phyloP scores from a whole-genome alignment of 345 rosid genomes.

The Psidium guajava region DNA sequence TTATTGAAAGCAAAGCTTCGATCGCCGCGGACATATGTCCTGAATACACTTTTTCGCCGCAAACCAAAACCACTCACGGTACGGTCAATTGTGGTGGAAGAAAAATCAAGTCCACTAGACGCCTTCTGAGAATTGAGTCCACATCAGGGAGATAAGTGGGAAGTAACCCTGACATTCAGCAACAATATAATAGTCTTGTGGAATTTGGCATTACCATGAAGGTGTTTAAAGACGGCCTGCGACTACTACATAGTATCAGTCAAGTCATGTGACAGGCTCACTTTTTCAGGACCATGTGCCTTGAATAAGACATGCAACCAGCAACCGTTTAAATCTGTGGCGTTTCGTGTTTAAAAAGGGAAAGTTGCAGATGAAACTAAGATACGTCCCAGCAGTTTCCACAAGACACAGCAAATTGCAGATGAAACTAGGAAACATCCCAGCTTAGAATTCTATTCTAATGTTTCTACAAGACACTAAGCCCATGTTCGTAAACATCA shows the following conservation, averaged over 20 bases:
- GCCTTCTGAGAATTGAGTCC: neutral
- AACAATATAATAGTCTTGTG: neutral
- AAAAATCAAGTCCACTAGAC: neutral
- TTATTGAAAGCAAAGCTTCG: neutral
- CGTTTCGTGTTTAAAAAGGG: neutral
- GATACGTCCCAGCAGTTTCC: neutral
- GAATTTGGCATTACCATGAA: neutral
- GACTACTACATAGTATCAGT: neutral
- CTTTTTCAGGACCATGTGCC: neutral
- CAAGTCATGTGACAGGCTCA: neutral
- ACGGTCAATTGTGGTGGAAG: neutral
- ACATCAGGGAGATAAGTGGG: neutral
- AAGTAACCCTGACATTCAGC: neutral
- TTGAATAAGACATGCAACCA: neutral
- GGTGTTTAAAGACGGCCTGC: neutral
- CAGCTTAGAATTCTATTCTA: neutral
- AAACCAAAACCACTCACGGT: neutral
- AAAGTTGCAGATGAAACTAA: neutral
- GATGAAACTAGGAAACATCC: neutral
- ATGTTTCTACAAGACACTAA: neutral
- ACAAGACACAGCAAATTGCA: neutral
- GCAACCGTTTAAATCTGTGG: neutral
- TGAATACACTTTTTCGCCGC: neutral
- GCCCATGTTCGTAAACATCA: neutral
- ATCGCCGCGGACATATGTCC: neutral